Conservation (phyloP, 768 basidiomycete genomes). For the Tricholoma furcatifolium region DNA sequence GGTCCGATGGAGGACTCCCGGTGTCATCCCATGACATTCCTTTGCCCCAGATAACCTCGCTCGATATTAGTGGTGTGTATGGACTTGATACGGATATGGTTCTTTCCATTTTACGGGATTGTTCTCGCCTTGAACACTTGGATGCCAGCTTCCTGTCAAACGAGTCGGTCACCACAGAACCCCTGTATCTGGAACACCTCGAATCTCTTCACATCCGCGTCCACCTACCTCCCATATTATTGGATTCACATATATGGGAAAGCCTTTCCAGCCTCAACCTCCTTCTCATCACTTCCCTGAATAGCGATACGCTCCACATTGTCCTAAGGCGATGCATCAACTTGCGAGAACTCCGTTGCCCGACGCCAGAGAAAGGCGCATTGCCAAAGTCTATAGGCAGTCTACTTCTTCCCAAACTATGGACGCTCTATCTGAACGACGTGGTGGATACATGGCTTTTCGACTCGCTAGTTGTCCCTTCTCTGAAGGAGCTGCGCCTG, state of each 20-base stretch:
- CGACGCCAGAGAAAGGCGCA: not conserved
- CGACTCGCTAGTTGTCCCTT: conserved; percentile 4
- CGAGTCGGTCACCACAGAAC: not conserved
- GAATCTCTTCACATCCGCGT: not conserved
- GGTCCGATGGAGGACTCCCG: not conserved
- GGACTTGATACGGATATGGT: not conserved
- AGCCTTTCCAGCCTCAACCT: conserved; percentile 6
- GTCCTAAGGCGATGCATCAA: conserved; percentile 3
- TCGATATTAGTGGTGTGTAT: conserved; percentile 5
- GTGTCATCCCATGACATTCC: not conserved
- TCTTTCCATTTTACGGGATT: conserved; percentile 1
- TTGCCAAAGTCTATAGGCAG: not conserved
- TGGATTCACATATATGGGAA: not conserved
- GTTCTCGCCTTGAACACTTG: not conserved
- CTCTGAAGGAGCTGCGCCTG: conserved; percentile 3
- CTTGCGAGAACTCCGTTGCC: conserved; percentile 1
- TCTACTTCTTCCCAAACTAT: not conserved
- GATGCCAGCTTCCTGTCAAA: not conserved
- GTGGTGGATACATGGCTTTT: conserved; percentile 6
- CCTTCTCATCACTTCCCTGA: not conserved
- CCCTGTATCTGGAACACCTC: not conserved
- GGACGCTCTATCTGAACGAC: conserved; percentile 1
- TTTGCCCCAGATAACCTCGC: not conserved
- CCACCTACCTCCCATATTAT: not conserved
- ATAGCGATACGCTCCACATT: not conserved